Base-by-base conservation (phyloP, 2,329 filamentous ascomycete genomes). In the Coniosporium tulheliwenetii region DNA sequence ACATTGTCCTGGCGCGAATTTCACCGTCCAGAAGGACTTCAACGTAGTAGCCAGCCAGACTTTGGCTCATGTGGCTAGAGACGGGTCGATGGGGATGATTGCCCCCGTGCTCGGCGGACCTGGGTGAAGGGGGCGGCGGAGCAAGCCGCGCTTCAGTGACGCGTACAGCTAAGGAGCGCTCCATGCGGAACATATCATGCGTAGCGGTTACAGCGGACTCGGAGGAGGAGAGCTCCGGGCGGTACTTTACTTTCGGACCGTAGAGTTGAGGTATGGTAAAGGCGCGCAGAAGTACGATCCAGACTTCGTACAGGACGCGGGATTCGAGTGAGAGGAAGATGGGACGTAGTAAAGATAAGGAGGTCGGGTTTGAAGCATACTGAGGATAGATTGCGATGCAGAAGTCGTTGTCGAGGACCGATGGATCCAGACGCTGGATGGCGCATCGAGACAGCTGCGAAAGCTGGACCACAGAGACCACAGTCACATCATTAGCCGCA, bases 331-430 rank as follows among this genome's bases (percentile, higher is more conserved):
- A 82, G 30, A 98, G 68, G 55, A 93, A 95, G 31, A 96, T 79
- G 0, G 91, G 89, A n/a, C 84, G 77, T 44, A 85, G 79, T 26
- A 89, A 74, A 5, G 81, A 81, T 42, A 89, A 68, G 13, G 81
- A 73, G 2, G 76, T 81, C 1, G 84, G 74, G 14, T 76, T 77
- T 8, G 81, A 71, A 1, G 85, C 79, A 60, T 98, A 96, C 46
- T 89, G 87, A 12, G 91, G 89, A 54, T 95, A 95, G 37, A 98
- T 89, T 40, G 85, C 87, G 47, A 98, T 83, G 63, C 87, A 96
- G 54, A 84, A 91, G 44, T 95, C 85, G 57, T 91, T 84, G 47
- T 93, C 85, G 35, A 98, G 63, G 8, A 98, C 89, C 5, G 87
- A 93, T 40, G 78, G 77, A 58, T 96, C 85, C 39, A 98, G 68